Evolutionary conservation across 2,329 filamentous ascomycete genomes (phyloP), one percentile per base, ranked within the genome.

Genomic region (Alternaria hordeiaustralica): DNA sequence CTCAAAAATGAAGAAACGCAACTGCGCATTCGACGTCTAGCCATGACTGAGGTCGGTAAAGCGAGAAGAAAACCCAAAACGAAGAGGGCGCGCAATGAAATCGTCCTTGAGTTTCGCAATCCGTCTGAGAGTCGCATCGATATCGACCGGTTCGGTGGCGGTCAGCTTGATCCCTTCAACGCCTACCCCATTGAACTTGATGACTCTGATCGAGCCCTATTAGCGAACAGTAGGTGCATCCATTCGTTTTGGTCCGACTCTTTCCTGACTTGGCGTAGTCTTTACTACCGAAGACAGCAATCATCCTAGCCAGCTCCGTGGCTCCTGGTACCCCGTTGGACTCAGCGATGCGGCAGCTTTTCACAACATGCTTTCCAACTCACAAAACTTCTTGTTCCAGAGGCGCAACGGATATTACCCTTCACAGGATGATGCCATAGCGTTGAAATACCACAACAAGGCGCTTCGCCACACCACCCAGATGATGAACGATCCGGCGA

Each of bases 41-140:
- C 75, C 2, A 78, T 78, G 75, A 73, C 68, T 12, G 73, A 78
- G 62, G 71, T 78, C 20, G 74, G 73, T n/a, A 71, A 67, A 54
- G 66, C 70, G 23, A 63, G 72, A 21, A 64, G 71, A 33, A 77
- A 73, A 55, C 71, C 74, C 18, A 78, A 71, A 50, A 74, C 71
- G 3, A 72, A 68, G 45, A 69, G 68, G 11, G 70, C 59, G 21
- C 69, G 71, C 25, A 75, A 72, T 36, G 68, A 78, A 50, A 66
- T 76, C n/a, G 47, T 76, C 11, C 68, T 77, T 1, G 68, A 78
- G 33, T 67, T 77, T 43, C 69, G 67, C 13, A 58, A 66, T 8
- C 60, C 65, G 6, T 21, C 51, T 20, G 60, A 65, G 20, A 63
- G 53, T 26, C 45, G 60, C 44, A 25, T 64, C 20, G 43, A 55